phyloP scores from a whole-genome alignment of 352 stramenopile species.

The Ophiocytium majus region DNA sequence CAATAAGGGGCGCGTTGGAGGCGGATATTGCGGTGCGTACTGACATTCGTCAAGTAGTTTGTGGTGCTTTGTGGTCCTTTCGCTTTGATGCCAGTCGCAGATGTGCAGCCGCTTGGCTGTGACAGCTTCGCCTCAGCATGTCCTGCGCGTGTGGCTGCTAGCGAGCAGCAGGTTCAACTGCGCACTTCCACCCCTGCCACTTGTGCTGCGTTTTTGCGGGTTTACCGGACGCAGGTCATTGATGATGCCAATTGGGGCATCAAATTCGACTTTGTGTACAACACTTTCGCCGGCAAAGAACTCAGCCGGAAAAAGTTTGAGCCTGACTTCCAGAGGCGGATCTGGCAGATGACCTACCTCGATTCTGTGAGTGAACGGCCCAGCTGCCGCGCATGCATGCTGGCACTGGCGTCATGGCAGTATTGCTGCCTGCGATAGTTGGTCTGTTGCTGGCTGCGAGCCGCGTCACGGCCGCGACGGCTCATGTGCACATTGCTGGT shows the following conservation, averaged over 20 bases:
- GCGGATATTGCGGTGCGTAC: conserved; percentile 39
- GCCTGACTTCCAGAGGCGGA: conserved; percentile 28
- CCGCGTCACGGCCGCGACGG: too few species aligned
- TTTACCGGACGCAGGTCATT: background rate
- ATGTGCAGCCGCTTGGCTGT: background rate
- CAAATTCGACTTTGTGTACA: conserved; percentile 39
- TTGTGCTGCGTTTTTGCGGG: background rate
- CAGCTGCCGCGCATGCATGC: background rate
- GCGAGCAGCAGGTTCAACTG: too few species aligned
- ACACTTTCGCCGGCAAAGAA: conserved; percentile 33
- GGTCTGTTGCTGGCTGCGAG: background rate
- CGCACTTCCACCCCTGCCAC: too few species aligned
- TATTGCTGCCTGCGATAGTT: background rate
- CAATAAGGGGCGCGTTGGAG: conserved; percentile 46
- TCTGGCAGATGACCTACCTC: conserved; percentile 57
- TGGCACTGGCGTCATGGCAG: background rate
- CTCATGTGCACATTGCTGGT: background rate
- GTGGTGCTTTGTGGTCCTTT: background rate
- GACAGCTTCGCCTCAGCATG: too few species aligned
- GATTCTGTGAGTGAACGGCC: conserved; percentile 13
- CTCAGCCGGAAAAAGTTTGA: conserved; percentile 31
- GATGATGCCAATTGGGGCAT: conserved; percentile 50
- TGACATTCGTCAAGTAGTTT: background rate
- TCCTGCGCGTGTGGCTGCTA: too few species aligned
- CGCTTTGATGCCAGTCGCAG: background rate